These are phyloP conservation scores for Diaporthe citriasiana DNA, from an alignment of 2,329 filamentous ascomycete species.

Conservation along the genomic window DNA sequence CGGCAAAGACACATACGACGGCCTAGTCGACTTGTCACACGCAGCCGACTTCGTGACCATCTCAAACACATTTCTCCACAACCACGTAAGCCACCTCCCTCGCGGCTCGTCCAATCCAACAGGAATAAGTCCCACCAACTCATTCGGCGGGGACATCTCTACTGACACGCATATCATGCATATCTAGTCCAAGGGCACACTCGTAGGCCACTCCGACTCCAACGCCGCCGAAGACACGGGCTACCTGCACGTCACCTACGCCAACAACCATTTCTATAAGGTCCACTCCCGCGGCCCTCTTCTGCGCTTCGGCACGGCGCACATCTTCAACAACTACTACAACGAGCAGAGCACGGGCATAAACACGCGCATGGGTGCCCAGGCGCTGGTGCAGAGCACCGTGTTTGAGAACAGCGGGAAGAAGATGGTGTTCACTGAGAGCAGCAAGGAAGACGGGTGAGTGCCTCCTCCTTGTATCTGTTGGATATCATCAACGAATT, in stretches of 20 bases:
- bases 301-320: conserved; percentile 63
- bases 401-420: conserved; percentile 30
- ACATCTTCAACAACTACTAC: conserved; percentile 64
- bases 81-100: conserved; percentile 55
- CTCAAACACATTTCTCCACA: conserved; percentile 51
- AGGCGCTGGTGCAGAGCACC: conserved; percentile 37
- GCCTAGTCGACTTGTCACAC: conserved; percentile 68
- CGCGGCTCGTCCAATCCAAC: not conserved
- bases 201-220: conserved; percentile 73
- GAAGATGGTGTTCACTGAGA: conserved; percentile 22
- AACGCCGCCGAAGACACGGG: conserved; percentile 60
- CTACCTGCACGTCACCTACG: conserved; percentile 63
- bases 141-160: not conserved
- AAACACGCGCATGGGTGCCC: conserved; percentile 35
- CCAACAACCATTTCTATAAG: conserved; percentile 64
- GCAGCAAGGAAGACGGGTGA: conserved; percentile 12
- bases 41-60: conserved; percentile 63
- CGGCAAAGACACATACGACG: conserved; percentile 71
- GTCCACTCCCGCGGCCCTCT: conserved; percentile 61
- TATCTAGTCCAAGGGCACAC: conserved; percentile 66
- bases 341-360: conserved; percentile 48
- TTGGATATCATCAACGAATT: not conserved
- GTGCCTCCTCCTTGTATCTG: not conserved
- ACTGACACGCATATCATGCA: not conserved
- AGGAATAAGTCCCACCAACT: no score